These are phyloP conservation scores for Heterobasidion annosum DNA, from an alignment of 1,284 basidiomycete genomes.

Conservation along the genomic window DNA sequence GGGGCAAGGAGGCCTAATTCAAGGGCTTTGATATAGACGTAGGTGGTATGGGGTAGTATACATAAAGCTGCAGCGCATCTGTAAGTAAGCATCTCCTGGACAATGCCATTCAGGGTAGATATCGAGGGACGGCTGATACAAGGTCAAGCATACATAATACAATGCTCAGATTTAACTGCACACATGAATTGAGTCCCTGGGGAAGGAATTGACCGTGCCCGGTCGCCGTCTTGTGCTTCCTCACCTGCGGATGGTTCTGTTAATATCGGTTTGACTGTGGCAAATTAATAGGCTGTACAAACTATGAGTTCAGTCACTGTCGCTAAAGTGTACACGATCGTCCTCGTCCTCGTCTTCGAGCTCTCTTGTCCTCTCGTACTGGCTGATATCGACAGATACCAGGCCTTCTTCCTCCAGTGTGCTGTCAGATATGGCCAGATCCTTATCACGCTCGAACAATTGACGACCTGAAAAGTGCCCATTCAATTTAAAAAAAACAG, in stretches of 20 bases:
- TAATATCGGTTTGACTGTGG: too few relatives aligned
- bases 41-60: background rate
- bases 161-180: background rate
- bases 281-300: background rate
- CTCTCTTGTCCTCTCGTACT: constrained; percentile 68
- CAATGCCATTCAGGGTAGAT: background rate
- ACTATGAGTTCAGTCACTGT: constrained; percentile 53
- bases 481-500: background rate
- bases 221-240: too few relatives aligned
- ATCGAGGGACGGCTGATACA: background rate
- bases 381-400: constrained; percentile 78
- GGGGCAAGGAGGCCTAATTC: constrained; percentile 28
- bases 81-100: background rate
- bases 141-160: background rate
- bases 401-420: constrained; percentile 74
- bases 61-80: background rate
- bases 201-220: too few relatives aligned
- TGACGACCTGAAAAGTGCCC: constrained; percentile 62
- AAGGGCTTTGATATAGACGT: constrained; percentile 20
- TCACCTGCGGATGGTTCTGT: too few relatives aligned
- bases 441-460: constrained; percentile 76
- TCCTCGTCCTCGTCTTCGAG: constrained; percentile 58
- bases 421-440: constrained; percentile 64
- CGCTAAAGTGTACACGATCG: constrained; percentile 63
- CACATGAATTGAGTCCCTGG: too few relatives aligned